phyloP scores from a whole-genome alignment of 108 stramenopile species.

The Cyclotella choctawhatcheeana region DNA sequence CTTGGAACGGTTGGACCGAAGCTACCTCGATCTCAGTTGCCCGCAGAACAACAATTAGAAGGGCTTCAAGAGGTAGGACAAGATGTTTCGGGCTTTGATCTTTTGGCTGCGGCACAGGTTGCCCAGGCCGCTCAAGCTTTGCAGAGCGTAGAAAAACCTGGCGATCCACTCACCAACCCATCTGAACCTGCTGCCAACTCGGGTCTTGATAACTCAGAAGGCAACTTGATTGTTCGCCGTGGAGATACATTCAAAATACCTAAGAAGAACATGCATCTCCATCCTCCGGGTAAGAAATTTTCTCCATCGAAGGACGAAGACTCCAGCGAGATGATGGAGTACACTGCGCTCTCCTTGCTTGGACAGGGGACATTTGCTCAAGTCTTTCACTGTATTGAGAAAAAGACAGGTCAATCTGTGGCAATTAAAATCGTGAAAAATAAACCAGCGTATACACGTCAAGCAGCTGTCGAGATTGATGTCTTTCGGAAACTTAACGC shows the following conservation, averaged over 20 bases:
- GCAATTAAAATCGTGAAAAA: slow-evolving; percentile 99
- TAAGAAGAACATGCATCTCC: slow-evolving; percentile 44
- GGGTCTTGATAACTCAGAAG: slow-evolving; percentile 78
- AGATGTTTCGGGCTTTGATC: neutral
- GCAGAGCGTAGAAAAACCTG: too few species aligned
- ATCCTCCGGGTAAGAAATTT: slow-evolving; percentile 25
- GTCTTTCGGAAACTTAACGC: slow-evolving; percentile 78
- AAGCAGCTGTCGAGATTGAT: slow-evolving; percentile 97
- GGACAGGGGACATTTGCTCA: slow-evolving; percentile 98
- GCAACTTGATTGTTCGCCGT: slow-evolving; percentile 75
- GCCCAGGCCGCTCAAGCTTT: slow-evolving; percentile 18
- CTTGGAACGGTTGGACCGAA: neutral
- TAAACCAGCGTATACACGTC: slow-evolving; percentile 94
- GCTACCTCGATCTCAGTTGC: slow-evolving; percentile 6
- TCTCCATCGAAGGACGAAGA: neutral
- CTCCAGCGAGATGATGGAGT: slow-evolving; percentile 39
- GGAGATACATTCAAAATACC: slow-evolving; percentile 68
- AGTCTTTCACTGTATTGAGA: slow-evolving; percentile 89
- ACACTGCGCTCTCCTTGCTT: slow-evolving; percentile 66
- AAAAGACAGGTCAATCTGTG: slow-evolving; percentile 73
- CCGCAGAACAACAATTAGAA: neutral
- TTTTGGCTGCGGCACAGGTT: neutral
- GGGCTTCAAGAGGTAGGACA: neutral
- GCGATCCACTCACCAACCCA: slow-evolving; percentile 81
- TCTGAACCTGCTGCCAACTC: slow-evolving; percentile 62